Evolutionary conservation across 331 rosid genomes (phyloP).

Genomic region (Rosa hybrid): DNA sequence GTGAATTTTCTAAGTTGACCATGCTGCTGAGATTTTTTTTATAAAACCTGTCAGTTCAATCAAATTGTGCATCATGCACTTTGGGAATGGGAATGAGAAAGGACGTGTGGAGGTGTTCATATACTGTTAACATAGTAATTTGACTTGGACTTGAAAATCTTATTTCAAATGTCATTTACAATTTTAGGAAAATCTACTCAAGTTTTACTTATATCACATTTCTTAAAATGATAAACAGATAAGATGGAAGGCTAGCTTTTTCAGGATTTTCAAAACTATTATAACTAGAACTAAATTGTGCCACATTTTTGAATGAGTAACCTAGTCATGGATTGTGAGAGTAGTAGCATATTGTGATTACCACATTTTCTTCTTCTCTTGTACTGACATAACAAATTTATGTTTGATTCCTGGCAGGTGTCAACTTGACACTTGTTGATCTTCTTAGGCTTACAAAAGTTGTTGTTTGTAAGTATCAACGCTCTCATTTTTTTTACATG

Average conservation of each 20-base stretch:
- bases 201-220: background rate
- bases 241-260: background rate
- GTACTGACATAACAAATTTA: background rate
- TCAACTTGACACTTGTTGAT: constrained; percentile 89
- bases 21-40: too few species aligned
- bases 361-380: background rate
- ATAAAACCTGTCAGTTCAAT: too few species aligned
- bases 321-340: background rate
- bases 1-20: too few species aligned
- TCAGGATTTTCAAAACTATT: background rate
- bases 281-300: background rate
- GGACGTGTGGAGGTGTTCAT: background rate
- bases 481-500: background rate
- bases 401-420: constrained; percentile 63
- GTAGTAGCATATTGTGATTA: background rate
- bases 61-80: background rate
- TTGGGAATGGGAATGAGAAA: background rate
- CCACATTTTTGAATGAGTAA: background rate
- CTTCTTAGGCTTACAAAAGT: constrained; percentile 98
- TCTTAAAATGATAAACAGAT: background rate
- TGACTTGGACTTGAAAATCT: background rate
- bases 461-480: constrained; percentile 73
- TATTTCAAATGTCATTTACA: background rate
- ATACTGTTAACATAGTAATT: background rate
- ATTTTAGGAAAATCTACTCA: background rate